Conservation (phyloP, 1,284 basidiomycete genomes). For the Sporisorium exsertum region DNA sequence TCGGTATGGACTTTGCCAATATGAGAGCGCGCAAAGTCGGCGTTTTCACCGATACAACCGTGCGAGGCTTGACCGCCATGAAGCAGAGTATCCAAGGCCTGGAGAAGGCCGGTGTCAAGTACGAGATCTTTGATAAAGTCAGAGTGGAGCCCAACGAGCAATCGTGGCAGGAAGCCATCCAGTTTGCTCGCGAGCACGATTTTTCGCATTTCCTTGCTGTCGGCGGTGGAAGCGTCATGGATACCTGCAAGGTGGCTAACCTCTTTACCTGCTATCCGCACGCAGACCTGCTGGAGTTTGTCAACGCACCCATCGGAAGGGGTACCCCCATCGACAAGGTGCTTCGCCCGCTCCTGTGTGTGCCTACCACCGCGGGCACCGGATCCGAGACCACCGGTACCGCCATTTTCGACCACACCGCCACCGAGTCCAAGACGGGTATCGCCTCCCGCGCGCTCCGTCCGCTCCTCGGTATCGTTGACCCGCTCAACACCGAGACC, state of each 20-base stretch:
- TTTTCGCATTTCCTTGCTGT: constrained; percentile 83
- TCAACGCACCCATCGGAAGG: constrained; percentile 95
- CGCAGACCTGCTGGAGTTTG: constrained; percentile 87
- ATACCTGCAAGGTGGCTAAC: constrained; percentile 91
- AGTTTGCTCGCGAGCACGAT: constrained; percentile 85
- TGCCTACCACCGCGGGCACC: constrained; percentile 97
- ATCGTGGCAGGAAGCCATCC: constrained; percentile 78
- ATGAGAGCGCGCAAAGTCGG: constrained; percentile 76
- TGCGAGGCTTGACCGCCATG: constrained; percentile 85
- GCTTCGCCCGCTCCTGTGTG: constrained; percentile 87
- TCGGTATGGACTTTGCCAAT: constrained; percentile 88
- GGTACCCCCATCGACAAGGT: constrained; percentile 83
- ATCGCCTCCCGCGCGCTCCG: constrained; percentile 92
- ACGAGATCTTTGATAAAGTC: constrained; percentile 85
- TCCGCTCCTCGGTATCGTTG: constrained; percentile 87
- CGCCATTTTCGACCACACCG: constrained; percentile 87
- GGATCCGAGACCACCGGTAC: constrained; percentile 90
- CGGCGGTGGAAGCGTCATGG: constrained; percentile 94
- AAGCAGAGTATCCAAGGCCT: constrained; percentile 83
- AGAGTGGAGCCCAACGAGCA: constrained; percentile 92
- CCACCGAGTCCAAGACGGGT: constrained; percentile 86
- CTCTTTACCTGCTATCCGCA: constrained; percentile 84
- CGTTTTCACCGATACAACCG: constrained; percentile 90
- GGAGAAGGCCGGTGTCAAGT: constrained; percentile 79
- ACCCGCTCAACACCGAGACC: constrained; percentile 85